phyloP scores from a whole-genome alignment of 768 basidiomycete genomes.

The Leccinum pellstonianum region DNA sequence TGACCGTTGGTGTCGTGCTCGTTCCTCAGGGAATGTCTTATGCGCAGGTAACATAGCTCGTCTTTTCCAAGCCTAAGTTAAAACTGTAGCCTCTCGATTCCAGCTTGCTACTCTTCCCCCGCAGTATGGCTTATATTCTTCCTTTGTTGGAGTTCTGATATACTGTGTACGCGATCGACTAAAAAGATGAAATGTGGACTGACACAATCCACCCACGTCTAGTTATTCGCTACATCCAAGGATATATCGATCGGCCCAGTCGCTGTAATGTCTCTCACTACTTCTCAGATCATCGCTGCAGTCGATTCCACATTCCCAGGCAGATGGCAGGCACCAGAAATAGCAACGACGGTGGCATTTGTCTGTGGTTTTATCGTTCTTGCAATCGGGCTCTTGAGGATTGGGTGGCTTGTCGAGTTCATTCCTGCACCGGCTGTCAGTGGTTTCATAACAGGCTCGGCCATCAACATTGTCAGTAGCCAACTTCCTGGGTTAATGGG shows the following conservation, averaged over 20 bases:
- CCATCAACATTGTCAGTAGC: background rate
- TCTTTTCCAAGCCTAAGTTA: background rate
- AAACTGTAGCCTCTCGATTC: background rate
- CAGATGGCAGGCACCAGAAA: background rate
- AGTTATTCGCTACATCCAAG: background rate
- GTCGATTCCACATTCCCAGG: background rate
- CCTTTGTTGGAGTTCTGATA: background rate
- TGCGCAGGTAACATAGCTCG: background rate
- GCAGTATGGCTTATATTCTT: background rate
- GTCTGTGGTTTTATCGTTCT: background rate
- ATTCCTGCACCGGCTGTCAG: background rate
- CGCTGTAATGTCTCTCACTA: background rate
- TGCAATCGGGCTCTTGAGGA: background rate
- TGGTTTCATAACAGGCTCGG: background rate
- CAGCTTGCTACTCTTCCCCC: background rate
- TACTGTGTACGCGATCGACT: background rate
- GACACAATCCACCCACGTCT: background rate
- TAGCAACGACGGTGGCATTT: background rate
- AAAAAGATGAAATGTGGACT: background rate
- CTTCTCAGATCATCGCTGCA: background rate
- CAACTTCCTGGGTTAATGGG: background rate
- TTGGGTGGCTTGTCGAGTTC: background rate
- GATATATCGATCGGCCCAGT: background rate
- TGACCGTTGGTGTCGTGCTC: background rate
- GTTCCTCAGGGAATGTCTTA: background rate